These are phyloP conservation scores for Kandelia obovata DNA, from an alignment of 345 rosid species.

Conservation along the genomic window DNA sequence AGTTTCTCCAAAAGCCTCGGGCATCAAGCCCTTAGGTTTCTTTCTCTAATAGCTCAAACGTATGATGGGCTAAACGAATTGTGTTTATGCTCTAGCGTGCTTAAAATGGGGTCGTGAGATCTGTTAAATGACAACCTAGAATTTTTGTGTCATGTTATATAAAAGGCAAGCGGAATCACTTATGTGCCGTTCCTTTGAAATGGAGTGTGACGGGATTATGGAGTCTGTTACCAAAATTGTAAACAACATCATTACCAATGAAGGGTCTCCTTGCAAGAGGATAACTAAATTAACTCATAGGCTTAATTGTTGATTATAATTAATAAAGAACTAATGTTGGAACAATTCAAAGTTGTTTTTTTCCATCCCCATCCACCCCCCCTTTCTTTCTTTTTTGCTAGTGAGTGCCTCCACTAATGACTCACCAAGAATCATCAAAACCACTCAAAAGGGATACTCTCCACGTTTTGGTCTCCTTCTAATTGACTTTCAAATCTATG, in stretches of 20 bases:
- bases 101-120: too few species aligned
- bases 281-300: conserved; percentile 19
- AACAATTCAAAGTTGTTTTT: conserved; percentile 14
- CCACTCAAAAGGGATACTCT: conserved; percentile 42
- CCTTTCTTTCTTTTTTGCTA: conserved; percentile 12
- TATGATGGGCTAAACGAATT: too few species aligned
- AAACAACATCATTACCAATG: conserved; percentile 30
- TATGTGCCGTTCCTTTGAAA: not conserved
- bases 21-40: too few species aligned
- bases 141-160: too few species aligned
- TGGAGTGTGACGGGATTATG: not conserved
- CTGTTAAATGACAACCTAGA: too few species aligned
- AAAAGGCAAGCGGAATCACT: too few species aligned
- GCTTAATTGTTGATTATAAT: conserved; percentile 19
- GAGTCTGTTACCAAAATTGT: conserved; percentile 19
- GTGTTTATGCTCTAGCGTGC: too few species aligned
- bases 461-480: conserved; percentile 37
- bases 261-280: conserved; percentile 24
- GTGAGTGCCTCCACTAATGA: conserved; percentile 44
- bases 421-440: conserved; percentile 28
- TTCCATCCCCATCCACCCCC: not conserved
- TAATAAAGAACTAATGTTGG: conserved; percentile 12
- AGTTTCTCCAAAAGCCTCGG: too few species aligned
- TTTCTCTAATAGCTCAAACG: too few species aligned
- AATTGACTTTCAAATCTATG: conserved; percentile 35